These are phyloP conservation scores for Casuarina glauca DNA, from an alignment of 306 rosid genomes.

Conservation along the genomic window DNA sequence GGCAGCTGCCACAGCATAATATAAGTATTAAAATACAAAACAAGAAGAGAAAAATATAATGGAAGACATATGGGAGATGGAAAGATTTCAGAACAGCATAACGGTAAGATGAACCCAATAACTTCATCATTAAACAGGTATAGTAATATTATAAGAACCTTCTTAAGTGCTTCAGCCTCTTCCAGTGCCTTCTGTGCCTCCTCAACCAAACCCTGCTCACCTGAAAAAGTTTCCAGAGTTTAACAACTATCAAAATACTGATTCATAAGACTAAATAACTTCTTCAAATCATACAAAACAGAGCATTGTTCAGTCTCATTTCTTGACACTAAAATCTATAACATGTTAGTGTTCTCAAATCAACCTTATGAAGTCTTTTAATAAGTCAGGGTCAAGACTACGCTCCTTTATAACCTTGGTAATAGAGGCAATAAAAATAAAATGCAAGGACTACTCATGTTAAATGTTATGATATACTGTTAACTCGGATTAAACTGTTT, in stretches of 20 bases:
- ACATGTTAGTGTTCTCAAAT: neutral
- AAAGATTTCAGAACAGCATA: slow-evolving; percentile 1
- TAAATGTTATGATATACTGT: neutral
- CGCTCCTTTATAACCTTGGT: too few species aligned
- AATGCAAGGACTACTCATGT: neutral
- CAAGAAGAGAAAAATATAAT: neutral
- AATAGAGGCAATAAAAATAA: neutral
- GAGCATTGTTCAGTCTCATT: slow-evolving; percentile 4
- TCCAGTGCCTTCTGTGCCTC: slow-evolving; percentile 99
- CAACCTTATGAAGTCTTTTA: neutral
- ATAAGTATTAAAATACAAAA: slow-evolving; percentile 5
- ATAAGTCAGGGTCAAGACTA: neutral
- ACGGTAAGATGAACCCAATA: neutral
- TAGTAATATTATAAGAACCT: slow-evolving; percentile 53
- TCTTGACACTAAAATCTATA: slow-evolving; percentile 11
- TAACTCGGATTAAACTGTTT: neutral
- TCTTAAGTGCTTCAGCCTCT: slow-evolving; percentile 99
- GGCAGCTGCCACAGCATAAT: slow-evolving; percentile 62
- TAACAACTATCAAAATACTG: neutral
- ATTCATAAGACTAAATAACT: neutral
- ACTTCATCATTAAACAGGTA: slow-evolving; percentile 9
- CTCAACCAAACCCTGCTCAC: slow-evolving; percentile 98
- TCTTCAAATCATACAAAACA: neutral
- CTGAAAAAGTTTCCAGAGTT: slow-evolving; percentile 46
- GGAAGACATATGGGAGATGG: neutral